Evolutionary conservation across 768 basidiomycete species (phyloP).

Genomic region (Lanmaoa rubissima): DNA sequence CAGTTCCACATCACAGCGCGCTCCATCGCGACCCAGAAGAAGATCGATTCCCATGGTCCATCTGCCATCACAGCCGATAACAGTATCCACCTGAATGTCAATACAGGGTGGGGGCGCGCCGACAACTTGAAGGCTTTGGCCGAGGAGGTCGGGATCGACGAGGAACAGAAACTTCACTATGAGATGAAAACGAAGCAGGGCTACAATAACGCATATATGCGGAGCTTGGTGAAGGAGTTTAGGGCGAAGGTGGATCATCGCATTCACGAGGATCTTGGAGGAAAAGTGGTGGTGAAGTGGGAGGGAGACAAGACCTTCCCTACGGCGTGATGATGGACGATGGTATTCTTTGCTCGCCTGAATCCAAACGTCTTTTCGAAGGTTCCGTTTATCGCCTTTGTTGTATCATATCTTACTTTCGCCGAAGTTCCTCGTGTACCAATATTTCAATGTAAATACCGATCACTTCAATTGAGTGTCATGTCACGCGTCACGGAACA

Average conservation of each 20-base stretch:
- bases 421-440: no score
- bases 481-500: no score
- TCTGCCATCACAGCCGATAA: slow-evolving; percentile 4
- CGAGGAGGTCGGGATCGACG: background rate
- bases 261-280: slow-evolving; percentile 4
- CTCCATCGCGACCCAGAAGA: background rate
- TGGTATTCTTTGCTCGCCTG: background rate
- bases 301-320: slow-evolving; percentile 12
- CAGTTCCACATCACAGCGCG: slow-evolving; percentile 4
- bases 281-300: slow-evolving; percentile 1
- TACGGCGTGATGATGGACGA: background rate
- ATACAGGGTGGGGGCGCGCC: slow-evolving; percentile 3
- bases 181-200: slow-evolving; percentile 6
- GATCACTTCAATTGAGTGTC: no score
- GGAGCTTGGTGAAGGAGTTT: background rate
- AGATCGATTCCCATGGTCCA: background rate
- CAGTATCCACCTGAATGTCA: slow-evolving; percentile 8
- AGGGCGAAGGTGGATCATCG: background rate
- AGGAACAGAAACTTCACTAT: background rate
- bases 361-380: background rate
- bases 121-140: slow-evolving; percentile 6
- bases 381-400: background rate
- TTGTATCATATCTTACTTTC: background rate
- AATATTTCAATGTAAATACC: no score
- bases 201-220: slow-evolving; percentile 1